Percentiles rank a stretch among this genome's conserved stretches.
Evolutionary conservation across 106 monocot genomes (phyloP).

Genomic region (Posidonia australis): DNA sequence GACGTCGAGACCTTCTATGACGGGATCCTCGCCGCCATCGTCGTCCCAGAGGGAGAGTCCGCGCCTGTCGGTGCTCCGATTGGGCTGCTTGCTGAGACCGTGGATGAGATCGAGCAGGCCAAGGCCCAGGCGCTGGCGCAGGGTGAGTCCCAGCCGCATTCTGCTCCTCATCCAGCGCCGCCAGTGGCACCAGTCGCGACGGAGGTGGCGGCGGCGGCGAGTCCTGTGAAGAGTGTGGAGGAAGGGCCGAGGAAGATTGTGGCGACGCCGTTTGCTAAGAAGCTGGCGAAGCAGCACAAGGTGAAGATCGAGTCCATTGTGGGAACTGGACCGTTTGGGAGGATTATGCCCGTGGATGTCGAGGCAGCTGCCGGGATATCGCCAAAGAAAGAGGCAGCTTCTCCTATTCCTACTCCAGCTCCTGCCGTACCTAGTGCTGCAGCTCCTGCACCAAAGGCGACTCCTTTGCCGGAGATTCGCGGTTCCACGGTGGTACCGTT

Average conservation of each 20-base stretch:
- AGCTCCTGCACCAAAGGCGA: constrained; percentile 8
- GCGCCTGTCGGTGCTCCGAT: constrained; percentile 94
- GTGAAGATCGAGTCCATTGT: constrained; percentile 46
- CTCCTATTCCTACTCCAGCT: constrained; percentile 1
- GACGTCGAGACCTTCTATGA: constrained; percentile 99
- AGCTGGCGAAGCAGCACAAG: constrained; percentile 95
- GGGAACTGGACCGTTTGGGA: constrained; percentile 74
- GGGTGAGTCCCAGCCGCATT: constrained; percentile 9
- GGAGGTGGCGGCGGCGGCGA: constrained; percentile 2
- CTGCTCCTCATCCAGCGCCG: constrained; percentile 10
- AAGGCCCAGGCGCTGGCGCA: constrained; percentile 32
- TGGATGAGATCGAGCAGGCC: constrained; percentile 73
- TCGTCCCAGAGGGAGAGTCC: constrained; percentile 66
- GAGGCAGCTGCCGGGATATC: constrained; percentile 70
- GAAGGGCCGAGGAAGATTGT: constrained; percentile 32
- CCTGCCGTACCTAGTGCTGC: constrained; percentile 8
- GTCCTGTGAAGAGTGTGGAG: background rate
- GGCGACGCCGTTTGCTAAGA: constrained; percentile 76
- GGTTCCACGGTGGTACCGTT: constrained; percentile 70
- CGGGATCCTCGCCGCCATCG: constrained; percentile 93
- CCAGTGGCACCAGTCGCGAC: constrained; percentile 12
- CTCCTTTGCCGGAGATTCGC: constrained; percentile 25
- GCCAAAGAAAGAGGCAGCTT: constrained; percentile 22
- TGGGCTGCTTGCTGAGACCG: constrained; percentile 86
- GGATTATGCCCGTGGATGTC: constrained; percentile 64